These are phyloP conservation scores for Colletotrichum phormii DNA, from an alignment of 2,329 filamentous ascomycete species.

Conservation along the genomic window DNA sequence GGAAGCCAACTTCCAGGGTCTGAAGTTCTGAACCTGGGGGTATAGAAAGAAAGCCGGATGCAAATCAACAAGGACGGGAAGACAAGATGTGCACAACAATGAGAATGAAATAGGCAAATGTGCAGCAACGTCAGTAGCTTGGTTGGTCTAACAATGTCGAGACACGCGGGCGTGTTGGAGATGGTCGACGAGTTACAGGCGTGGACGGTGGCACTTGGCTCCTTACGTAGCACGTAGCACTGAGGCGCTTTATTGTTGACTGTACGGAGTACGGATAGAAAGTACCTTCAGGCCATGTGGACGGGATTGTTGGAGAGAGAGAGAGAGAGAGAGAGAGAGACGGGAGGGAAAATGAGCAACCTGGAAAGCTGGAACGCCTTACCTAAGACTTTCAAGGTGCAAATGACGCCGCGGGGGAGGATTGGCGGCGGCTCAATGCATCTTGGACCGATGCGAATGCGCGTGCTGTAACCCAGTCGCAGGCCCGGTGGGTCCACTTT, in stretches of 20 bases:
- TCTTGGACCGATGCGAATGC: background rate
- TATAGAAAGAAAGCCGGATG: background rate
- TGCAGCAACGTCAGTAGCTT: background rate
- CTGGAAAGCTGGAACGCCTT: background rate
- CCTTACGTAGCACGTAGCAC: background rate
- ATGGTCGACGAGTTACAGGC: background rate
- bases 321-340: no score
- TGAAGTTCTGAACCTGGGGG: background rate
- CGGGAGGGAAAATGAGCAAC: background rate
- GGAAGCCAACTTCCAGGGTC: background rate
- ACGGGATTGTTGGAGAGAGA: no score
- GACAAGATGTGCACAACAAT: background rate
- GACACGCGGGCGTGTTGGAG: background rate
- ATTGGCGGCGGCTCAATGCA: background rate
- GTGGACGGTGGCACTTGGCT: background rate
- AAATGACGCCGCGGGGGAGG: background rate
- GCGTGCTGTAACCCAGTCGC: background rate
- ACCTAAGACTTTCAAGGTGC: background rate
- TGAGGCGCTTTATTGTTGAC: background rate
- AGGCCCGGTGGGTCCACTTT: background rate
- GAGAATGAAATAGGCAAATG: background rate
- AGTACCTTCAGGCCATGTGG: no score
- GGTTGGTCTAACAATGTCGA: background rate
- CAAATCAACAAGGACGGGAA: background rate
- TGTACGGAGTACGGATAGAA: background rate